A percentile compares a stretch with the other conserved stretches of the same genome.
Evolutionary conservation across 2,329 filamentous ascomycete genomes (phyloP).

Genomic region (Arthrinium phaeospermum): DNA sequence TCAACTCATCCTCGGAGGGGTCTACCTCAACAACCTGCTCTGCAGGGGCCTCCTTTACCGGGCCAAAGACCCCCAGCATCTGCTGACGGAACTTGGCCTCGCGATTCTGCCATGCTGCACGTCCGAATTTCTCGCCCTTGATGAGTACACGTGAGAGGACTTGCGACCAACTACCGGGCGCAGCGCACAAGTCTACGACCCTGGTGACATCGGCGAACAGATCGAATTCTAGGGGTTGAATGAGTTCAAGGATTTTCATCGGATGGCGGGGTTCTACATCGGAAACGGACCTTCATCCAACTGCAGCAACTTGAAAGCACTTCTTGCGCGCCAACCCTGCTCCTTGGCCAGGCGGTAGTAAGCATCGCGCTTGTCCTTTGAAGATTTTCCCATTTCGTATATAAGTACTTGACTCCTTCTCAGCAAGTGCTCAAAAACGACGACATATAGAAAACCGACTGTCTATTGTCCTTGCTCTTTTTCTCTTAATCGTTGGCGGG

Average conservation of each 20-base stretch:
- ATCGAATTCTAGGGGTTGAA: constrained; percentile 75
- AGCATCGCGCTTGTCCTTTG: constrained; percentile 97
- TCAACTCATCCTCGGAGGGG: constrained; percentile 35
- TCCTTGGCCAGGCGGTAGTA: constrained; percentile 98
- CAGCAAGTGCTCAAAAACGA: not conserved
- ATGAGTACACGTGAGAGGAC: constrained; percentile 93
- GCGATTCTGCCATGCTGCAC: constrained; percentile 85
- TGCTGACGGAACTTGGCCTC: constrained; percentile 69
- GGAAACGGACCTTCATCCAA: constrained; percentile 72
- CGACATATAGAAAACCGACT: not conserved
- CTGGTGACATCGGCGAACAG: constrained; percentile 88
- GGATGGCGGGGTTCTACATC: constrained; percentile 15
- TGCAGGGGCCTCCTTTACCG: constrained; percentile 33
- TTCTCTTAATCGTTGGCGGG: not conserved
- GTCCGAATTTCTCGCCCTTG: constrained; percentile 88
- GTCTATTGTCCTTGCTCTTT: not conserved
- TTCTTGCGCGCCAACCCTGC: constrained; percentile 96
- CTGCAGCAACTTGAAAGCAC: constrained; percentile 96
- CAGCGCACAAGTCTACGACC: constrained; percentile 94
- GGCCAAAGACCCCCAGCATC: constrained; percentile 59
- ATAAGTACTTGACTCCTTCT: not conserved
- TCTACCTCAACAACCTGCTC: constrained; percentile 28
- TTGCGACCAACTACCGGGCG: constrained; percentile 96
- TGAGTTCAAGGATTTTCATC: constrained; percentile 22
- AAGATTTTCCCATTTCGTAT: constrained; percentile 85